Conservation (phyloP, 495 filamentous ascomycete genomes). For the Trichoderma asperelloides region DNA sequence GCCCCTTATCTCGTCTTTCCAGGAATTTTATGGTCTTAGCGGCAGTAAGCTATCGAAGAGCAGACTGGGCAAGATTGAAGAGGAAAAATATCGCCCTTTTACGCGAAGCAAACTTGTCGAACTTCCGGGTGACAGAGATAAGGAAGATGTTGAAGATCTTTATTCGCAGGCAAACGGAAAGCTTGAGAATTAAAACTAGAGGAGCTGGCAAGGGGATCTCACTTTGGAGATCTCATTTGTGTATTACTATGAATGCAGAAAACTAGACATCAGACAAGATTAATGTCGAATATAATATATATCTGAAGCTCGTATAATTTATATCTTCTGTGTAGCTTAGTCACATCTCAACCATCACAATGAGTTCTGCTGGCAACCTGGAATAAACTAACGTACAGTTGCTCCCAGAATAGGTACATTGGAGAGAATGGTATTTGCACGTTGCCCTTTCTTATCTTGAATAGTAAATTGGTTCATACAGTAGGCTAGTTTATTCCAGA, state of each 20-base stretch:
- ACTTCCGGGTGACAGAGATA: slow-evolving; percentile 18
- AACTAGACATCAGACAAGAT: too few relatives aligned
- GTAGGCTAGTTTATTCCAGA: too few relatives aligned
- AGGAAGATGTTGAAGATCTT: slow-evolving; percentile 1
- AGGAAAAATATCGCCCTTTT: slow-evolving; percentile 30
- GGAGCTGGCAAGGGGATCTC: too few relatives aligned
- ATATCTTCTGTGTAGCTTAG: too few relatives aligned
- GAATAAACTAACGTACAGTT: too few relatives aligned
- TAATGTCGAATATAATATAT: not conserved
- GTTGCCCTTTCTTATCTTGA: too few relatives aligned
- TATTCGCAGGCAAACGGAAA: not conserved
- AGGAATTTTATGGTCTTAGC: slow-evolving; percentile 31
- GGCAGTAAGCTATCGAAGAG: slow-evolving; percentile 15
- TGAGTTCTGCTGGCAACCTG: too few relatives aligned
- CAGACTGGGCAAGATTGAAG: slow-evolving; percentile 23
- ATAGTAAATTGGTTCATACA: too few relatives aligned
- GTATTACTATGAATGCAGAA: not conserved
- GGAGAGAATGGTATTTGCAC: too few relatives aligned
- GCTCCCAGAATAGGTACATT: too few relatives aligned
- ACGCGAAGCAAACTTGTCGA: slow-evolving; percentile 19
- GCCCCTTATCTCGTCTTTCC: slow-evolving; percentile 36
- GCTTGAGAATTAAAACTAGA: not conserved
- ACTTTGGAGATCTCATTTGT: not conserved
- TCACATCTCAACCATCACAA: too few relatives aligned
- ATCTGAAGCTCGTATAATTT: too few relatives aligned